Evolutionary conservation across 176 grass and related monocot genomes (phyloP).

Genomic region (Avena sativa): DNA sequence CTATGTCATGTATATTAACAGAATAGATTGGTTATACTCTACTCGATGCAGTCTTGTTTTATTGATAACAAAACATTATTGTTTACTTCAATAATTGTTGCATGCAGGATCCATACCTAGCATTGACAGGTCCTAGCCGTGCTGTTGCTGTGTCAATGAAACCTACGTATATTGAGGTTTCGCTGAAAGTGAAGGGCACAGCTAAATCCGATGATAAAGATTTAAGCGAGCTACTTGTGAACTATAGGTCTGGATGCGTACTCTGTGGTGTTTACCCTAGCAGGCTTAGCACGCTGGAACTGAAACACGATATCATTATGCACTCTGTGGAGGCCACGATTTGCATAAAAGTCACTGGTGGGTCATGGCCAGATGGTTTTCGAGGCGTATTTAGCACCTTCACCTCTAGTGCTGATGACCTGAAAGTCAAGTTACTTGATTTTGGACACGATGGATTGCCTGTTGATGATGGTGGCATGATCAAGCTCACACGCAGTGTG

Average conservation of each 20-base stretch:
- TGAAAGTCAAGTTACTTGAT: conserved; percentile 1
- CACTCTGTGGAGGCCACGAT: background rate
- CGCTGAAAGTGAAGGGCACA: background rate
- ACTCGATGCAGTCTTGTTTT: background rate
- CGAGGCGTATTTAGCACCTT: background rate
- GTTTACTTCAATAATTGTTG: background rate
- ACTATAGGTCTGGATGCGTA: background rate
- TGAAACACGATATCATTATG: background rate
- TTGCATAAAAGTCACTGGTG: background rate
- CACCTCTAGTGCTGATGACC: background rate
- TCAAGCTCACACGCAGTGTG: background rate
- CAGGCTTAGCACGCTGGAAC: background rate
- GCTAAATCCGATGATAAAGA: background rate
- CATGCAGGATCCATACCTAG: background rate
- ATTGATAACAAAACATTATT: background rate
- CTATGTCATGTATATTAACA: background rate
- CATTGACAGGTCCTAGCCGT: background rate
- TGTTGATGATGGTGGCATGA: background rate
- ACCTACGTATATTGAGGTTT: background rate
- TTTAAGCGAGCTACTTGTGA: background rate
- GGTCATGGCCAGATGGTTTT: background rate
- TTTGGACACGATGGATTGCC: background rate
- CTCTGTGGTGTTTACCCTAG: background rate
- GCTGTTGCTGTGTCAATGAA: background rate
- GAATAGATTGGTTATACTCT: background rate